Conservation (phyloP, 768 basidiomycete species). For the Mycena capillaripes region DNA sequence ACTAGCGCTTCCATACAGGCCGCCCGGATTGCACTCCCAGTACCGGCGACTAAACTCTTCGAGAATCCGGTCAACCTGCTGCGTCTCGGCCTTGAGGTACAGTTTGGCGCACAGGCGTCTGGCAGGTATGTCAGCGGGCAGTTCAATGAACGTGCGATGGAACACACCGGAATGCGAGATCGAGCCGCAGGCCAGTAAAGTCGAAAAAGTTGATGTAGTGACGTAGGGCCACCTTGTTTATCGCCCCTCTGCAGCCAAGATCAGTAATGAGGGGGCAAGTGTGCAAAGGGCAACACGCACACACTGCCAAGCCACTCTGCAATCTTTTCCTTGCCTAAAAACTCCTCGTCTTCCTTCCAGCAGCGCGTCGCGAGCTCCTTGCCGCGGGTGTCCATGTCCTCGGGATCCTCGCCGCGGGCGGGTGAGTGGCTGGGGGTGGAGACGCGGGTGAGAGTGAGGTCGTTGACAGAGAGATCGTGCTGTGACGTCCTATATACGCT, state of each 20-base stretch:
- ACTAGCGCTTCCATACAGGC: conserved; percentile 90
- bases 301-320: conserved; percentile 96
- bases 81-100: conserved; percentile 95
- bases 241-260: conserved; percentile 66
- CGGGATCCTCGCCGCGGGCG: conserved; percentile 60
- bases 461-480: conserved; percentile 62
- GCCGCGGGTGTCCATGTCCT: conserved; percentile 74
- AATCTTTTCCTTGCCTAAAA: conserved; percentile 90
- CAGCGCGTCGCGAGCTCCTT: conserved; percentile 83
- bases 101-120: conserved; percentile 93
- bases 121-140: conserved; percentile 5
- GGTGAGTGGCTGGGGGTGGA: conserved; percentile 60
- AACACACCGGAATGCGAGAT: conserved; percentile 88
- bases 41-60: conserved; percentile 92
- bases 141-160: background rate
- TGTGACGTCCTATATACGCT: conserved; percentile 42
- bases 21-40: conserved; percentile 90
- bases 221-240: conserved; percentile 82
- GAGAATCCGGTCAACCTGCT: conserved; percentile 97
- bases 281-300: conserved; percentile 66
- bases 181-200: conserved; percentile 85
- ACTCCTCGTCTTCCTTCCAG: conserved; percentile 89
- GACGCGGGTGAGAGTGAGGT: conserved; percentile 60
- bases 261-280: background rate
- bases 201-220: conserved; percentile 93